Evolutionary conservation across 768 basidiomycete species (phyloP), one percentile per base, ranked within the genome.

Genomic region (Tylopilus sp.): DNA sequence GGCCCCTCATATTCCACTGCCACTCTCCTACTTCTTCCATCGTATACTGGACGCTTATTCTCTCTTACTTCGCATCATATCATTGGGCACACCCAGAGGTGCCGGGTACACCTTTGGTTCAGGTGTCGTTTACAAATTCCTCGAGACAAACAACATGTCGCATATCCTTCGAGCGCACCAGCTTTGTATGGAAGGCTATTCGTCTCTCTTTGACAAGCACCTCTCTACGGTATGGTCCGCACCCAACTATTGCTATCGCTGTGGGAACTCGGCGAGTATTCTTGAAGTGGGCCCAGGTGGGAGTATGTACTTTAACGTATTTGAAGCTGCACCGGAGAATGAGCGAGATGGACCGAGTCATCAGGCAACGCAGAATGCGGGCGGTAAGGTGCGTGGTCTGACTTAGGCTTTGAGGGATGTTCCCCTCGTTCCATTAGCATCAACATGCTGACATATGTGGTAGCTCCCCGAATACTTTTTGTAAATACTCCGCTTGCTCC

Each of bases 21-120:
- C 53, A 42, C 13, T 6, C 39, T 48, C 59, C 35, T 44, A 11
- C 40, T 57, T 52, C 43, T 42, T 40, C 56, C 52, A 50, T 39
- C 53, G 26, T 48, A 40, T 51, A 42, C 30, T 23, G 45, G 33
- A 31, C 48, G 23, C 52, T 61, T 28, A 64, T 42, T 11, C 15
- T n/a, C 30, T 15, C 1, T 28, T 41, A n/a, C 13, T 49, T 40
- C 23, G 50, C 52, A 38, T 54, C 20, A 48, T 53, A 35, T 54
- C 49, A 18, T 22, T 39, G 23, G n/a, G 8, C 30, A 21, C 25
- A 17, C 42, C 36, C 51, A 97, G 95, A 56, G 97, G 97, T 35
- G 97, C 97, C 2, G 97, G 97, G 5, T 99, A 98, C 71, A 99
- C 97, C 0, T 99, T 99, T 69, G 97, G 97, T 48, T 91, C 94